A percentile compares a stretch with the other conserved stretches of the same genome.
Conservation (phyloP, 768 basidiomycete species). For the Lactarius indigo region DNA sequence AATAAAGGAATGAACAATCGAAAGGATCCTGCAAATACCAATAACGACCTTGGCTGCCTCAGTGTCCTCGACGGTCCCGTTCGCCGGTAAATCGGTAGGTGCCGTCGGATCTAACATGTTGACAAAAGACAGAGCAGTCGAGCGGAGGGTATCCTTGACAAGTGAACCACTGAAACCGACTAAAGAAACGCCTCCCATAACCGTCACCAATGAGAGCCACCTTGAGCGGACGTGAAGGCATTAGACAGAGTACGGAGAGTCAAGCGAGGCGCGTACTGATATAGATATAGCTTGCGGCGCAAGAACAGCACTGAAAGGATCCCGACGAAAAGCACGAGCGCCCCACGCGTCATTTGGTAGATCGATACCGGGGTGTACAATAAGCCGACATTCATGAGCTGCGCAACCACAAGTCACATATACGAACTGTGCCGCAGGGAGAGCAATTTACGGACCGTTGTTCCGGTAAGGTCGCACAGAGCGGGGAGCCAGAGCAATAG, state of each 20-base stretch:
- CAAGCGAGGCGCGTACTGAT: conserved; percentile 54
- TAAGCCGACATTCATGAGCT: conserved; percentile 93
- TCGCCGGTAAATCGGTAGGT: conserved; percentile 34
- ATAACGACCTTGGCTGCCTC: conserved; percentile 70
- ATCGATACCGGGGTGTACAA: conserved; percentile 96
- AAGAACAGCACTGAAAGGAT: conserved; percentile 90
- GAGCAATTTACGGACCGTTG: conserved; percentile 58
- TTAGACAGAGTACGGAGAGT: conserved; percentile 7
- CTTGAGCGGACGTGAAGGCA: conserved; percentile 36
- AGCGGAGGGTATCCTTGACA: conserved; percentile 67
- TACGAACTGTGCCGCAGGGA: conserved; percentile 1
- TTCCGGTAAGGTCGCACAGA: conserved; percentile 84
- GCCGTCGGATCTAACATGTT: conserved; percentile 27
- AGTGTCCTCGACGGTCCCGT: conserved; percentile 50
- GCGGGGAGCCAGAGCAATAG: conserved; percentile 87
- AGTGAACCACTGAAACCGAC: conserved; percentile 90
- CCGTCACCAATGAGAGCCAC: conserved; percentile 87
- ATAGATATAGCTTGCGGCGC: conserved; percentile 75
- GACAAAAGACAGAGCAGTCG: conserved; percentile 36
- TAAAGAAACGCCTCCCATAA: conserved; percentile 78
- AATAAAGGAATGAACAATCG: conserved; percentile 20
- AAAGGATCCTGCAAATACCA: conserved; percentile 44
- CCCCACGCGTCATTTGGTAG: conserved; percentile 95
- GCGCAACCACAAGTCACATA: conserved; percentile 15
- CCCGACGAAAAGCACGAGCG: conserved; percentile 92